Conservation (phyloP, 371 early-diverging fungal genomes). For the Sporodiniella umbellata region DNA sequence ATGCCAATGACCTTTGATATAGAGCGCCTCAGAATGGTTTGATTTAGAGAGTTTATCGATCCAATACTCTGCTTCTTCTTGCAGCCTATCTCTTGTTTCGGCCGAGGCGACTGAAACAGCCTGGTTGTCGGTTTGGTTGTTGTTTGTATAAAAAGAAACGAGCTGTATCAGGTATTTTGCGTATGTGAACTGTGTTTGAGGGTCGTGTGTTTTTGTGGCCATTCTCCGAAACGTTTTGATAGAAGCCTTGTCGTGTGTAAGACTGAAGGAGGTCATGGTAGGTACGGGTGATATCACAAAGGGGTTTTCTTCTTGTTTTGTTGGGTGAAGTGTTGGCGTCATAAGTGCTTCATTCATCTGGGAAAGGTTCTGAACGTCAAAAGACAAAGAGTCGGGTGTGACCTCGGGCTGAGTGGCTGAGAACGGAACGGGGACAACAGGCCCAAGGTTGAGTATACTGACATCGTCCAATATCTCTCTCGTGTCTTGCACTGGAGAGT, state of each 20-base stretch:
- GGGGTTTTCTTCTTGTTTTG: neutral
- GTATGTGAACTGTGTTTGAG: constrained; percentile 61
- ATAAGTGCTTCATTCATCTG: constrained; percentile 4
- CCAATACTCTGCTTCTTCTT: constrained; percentile 68
- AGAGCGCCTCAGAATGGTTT: constrained; percentile 64
- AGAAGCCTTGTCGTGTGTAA: constrained; percentile 47
- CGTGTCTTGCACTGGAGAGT: neutral
- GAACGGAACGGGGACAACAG: neutral
- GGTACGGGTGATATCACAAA: neutral
- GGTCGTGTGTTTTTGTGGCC: constrained; percentile 66
- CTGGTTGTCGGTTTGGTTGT: neutral
- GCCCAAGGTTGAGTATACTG: neutral
- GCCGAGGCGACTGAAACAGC: neutral
- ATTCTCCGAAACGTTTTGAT: constrained; percentile 65
- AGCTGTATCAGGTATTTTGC: constrained; percentile 62
- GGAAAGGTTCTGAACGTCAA: constrained; percentile 9
- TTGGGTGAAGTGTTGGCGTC: constrained; percentile 8
- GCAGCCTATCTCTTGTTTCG: constrained; percentile 11
- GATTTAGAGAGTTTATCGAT: constrained; percentile 63
- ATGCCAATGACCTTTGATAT: constrained; percentile 69
- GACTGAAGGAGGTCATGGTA: constrained; percentile 41
- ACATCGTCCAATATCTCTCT: neutral
- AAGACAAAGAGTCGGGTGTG: neutral
- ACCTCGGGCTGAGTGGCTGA: neutral
- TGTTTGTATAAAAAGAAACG: constrained; percentile 11